Base-by-base conservation (phyloP, 306 rosid species). In the Phaseolus lunatus region DNA sequence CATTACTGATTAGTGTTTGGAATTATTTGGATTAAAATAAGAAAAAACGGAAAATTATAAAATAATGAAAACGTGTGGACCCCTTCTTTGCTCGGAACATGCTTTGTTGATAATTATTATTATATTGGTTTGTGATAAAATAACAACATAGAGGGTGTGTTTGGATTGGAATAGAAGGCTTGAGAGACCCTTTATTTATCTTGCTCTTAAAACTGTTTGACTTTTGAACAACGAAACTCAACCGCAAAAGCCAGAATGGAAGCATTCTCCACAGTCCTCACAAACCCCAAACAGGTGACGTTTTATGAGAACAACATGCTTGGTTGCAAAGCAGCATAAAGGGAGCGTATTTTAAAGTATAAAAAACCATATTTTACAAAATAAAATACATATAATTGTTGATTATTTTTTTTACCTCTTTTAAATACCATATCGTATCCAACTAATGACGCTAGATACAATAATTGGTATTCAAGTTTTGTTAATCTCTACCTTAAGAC, bases 21-120 rank as follows among this genome's bases (percentile, higher is more conserved):
- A 71, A 49, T 52, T n/a, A 9, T 43, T 56, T 31, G 20, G 44
- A 53, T 43, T 65, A 72, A 67, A 67, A 74, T 41, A 50, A 11
- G 0, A 14, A 47, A 13, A 44, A 31, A 39, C 19, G 9, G 29
- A n/a, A 41, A 14, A 23, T 7, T 2, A 52, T 16, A 33, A 41
- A 57, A 33, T 56, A 44, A 29, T 3, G 31, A 82, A 84, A 87
- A 10, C 90, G 88, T 62, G 90, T 87, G 90, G 90, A 82, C 88
- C 88, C 80, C 53, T 39, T 67, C 70, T 33, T 20, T 8, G 33
- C 13, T 48, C 47, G 13, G 7, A 62, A 62, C 70, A 62, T 50
- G 70, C 50, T 48, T 47, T 69, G 26, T 33, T n/a, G 20, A 67
- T 43, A 39, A 37, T 39, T 45, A 37, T 48, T 19, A 49, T 19